These are phyloP conservation scores for Calonectria pauciramosa DNA, from an alignment of 2,329 filamentous ascomycete species.

Conservation along the genomic window DNA sequence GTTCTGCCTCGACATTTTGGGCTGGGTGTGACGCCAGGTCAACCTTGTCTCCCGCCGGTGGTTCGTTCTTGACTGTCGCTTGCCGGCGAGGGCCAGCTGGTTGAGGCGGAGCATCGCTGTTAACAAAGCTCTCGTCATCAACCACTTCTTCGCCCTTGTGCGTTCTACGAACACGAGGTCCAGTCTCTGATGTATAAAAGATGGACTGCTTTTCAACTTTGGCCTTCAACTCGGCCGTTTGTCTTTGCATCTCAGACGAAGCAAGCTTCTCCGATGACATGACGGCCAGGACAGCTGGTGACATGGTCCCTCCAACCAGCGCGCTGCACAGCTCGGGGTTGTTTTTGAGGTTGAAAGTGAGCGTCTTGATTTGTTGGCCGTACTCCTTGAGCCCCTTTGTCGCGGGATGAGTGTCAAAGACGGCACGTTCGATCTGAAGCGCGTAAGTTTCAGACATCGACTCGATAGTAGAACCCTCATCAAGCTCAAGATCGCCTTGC, in stretches of 20 bases:
- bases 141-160: slow-evolving; percentile 96
- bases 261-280: slow-evolving; percentile 95
- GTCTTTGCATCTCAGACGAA: slow-evolving; percentile 86
- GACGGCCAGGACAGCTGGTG: slow-evolving; percentile 81
- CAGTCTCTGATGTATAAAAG: slow-evolving; percentile 77
- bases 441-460: slow-evolving; percentile 78
- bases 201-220: slow-evolving; percentile 87
- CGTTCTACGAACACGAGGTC: slow-evolving; percentile 86
- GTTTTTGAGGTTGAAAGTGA: slow-evolving; percentile 90
- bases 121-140: slow-evolving; percentile 76
- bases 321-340: slow-evolving; percentile 84
- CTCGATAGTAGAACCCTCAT: slow-evolving; percentile 74
- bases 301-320: slow-evolving; percentile 79
- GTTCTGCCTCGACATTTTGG: slow-evolving; percentile 62
- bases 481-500: slow-evolving; percentile 72
- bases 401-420: slow-evolving; percentile 68
- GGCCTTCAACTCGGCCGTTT: slow-evolving; percentile 83
- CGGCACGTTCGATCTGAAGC: slow-evolving; percentile 83
- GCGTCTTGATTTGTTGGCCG: slow-evolving; percentile 76
- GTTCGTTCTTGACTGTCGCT: slow-evolving; percentile 53
- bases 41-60: slow-evolving; percentile 40
- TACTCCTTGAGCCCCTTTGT: slow-evolving; percentile 64
- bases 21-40: slow-evolving; percentile 48
- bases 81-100: slow-evolving; percentile 40
- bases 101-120: slow-evolving; percentile 51